Conservation (phyloP, 169 alveolate genomes). For the Pseudocohnilembus persalinus region DNA sequence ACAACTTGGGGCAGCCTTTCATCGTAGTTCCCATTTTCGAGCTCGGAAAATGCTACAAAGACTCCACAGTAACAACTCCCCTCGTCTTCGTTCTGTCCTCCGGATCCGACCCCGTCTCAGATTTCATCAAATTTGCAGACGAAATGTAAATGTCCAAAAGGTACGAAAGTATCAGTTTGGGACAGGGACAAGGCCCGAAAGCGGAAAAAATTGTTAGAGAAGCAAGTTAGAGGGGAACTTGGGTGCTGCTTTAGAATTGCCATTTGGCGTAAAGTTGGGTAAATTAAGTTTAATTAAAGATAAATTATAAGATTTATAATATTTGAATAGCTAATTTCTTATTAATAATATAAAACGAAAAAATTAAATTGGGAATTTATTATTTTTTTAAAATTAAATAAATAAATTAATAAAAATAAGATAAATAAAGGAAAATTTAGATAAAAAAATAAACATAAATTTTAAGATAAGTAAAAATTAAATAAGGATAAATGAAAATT, state of each 20-base stretch:
- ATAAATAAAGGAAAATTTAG: too few species aligned
- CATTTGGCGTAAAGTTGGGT: slow-evolving; percentile 88
- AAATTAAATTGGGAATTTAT: too few species aligned
- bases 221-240: slow-evolving; percentile 84
- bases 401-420: too few species aligned
- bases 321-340: too few species aligned
- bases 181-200: slow-evolving; percentile 94
- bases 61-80: slow-evolving; percentile 87
- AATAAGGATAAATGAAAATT: too few species aligned
- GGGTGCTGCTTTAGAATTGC: slow-evolving; percentile 93
- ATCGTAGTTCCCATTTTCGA: slow-evolving; percentile 93
- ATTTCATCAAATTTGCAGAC: slow-evolving; percentile 86
- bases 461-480: too few species aligned
- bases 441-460: too few species aligned
- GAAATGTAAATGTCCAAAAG: slow-evolving; percentile 90
- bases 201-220: slow-evolving; percentile 91
- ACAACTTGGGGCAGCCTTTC: slow-evolving; percentile 85
- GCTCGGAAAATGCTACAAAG: slow-evolving; percentile 84
- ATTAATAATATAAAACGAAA: too few species aligned
- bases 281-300: too few species aligned
- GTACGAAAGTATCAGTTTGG: slow-evolving; percentile 85
- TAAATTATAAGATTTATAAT: too few species aligned
- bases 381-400: slow-evolving; percentile 36
- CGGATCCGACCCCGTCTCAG: slow-evolving; percentile 94
- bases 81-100: slow-evolving; percentile 89